Base-by-base conservation (phyloP, 805 yeast species). In the Candida nitratophila region DNA sequence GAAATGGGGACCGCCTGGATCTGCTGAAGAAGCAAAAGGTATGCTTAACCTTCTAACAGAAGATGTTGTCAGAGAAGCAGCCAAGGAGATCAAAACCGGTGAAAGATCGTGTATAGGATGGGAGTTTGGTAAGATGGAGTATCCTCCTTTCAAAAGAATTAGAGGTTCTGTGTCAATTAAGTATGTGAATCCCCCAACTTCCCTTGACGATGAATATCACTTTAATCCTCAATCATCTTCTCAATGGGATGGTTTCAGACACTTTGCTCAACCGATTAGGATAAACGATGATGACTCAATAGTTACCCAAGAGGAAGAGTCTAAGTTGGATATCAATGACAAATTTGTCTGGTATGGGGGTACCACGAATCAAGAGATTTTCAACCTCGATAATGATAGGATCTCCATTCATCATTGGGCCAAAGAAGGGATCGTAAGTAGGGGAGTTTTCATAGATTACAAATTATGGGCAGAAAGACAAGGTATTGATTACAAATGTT, bases 371-470 rank as follows among this genome's bases (percentile, higher is more conserved):
- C 20, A 33, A 6, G 52, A 49, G 33, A 49, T 49, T 30, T 34
- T 41, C 31, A 46, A 48, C 20, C 20, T 34, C 7, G 3, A 29
- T 3, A 43, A 35, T 32, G 39, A 34, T 17, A 42, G 52, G 21
- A 29, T 49, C 29, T 47, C 50, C 7, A 46, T 49, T 20, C 50
- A 49, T 30, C 44, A 46, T 38, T 52, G 54, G 55, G 59, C 61
- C 11, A 44, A 52, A 32, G 44, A 55, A 35, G 67, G 67, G 2
- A 59, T 62, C 32, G 64, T 57, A 17, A 61, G 64, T 10, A 50
- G 67, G 14, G 67, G 67, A 3, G 61, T 62, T 15, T 47, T 62
- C 29, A 43, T 62, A 2, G 67, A 62, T 49, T 62, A 56, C 42
- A 61, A 59, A 15, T 37, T 43, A 8, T 63, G 54, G 51, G 64